These are phyloP conservation scores for Coemansia sp. DNA, from an alignment of 192 early-diverging fungal species.

Conservation along the genomic window DNA sequence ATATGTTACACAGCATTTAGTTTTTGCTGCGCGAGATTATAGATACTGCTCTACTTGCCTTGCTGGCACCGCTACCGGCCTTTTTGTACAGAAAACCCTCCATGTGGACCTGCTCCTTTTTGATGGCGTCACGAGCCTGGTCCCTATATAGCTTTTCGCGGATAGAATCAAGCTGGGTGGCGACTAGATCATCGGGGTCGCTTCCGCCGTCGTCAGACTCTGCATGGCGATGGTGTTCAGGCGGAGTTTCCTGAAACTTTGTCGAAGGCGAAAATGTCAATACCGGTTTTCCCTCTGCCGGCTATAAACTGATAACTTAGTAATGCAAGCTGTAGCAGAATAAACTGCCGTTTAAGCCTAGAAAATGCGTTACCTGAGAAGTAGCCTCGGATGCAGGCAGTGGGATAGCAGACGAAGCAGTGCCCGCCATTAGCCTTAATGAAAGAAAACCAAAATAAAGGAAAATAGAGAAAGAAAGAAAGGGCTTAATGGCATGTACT, in stretches of 20 bases:
- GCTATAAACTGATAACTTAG: too few relatives aligned
- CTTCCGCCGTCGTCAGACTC: slow-evolving; percentile 43
- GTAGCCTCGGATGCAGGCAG: slow-evolving; percentile 19
- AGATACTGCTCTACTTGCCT: too few relatives aligned
- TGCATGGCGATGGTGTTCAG: slow-evolving; percentile 8
- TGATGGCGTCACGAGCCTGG: slow-evolving; percentile 38
- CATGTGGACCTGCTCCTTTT: slow-evolving; percentile 51
- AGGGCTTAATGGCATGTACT: background rate
- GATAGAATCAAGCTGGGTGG: slow-evolving; percentile 24
- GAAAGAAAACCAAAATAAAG: slow-evolving; percentile 10
- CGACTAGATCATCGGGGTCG: slow-evolving; percentile 42
- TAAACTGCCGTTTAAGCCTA: too few relatives aligned
- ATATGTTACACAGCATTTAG: too few relatives aligned
- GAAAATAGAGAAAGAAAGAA: slow-evolving; percentile 4
- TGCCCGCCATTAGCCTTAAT: slow-evolving; percentile 20
- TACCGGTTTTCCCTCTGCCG: slow-evolving; percentile 17
- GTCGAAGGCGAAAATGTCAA: slow-evolving; percentile 49
- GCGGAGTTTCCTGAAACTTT: slow-evolving; percentile 26
- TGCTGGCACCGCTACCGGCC: slow-evolving; percentile 43
- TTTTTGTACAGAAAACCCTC: slow-evolving; percentile 47
- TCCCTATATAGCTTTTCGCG: slow-evolving; percentile 33
- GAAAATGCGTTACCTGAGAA: slow-evolving; percentile 39
- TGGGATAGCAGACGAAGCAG: slow-evolving; percentile 46
- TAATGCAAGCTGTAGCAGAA: too few relatives aligned
- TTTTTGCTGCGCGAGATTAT: too few relatives aligned